Evolutionary conservation across 106 monocot genomes (phyloP).

Genomic region (Xerophyta viscosa): DNA sequence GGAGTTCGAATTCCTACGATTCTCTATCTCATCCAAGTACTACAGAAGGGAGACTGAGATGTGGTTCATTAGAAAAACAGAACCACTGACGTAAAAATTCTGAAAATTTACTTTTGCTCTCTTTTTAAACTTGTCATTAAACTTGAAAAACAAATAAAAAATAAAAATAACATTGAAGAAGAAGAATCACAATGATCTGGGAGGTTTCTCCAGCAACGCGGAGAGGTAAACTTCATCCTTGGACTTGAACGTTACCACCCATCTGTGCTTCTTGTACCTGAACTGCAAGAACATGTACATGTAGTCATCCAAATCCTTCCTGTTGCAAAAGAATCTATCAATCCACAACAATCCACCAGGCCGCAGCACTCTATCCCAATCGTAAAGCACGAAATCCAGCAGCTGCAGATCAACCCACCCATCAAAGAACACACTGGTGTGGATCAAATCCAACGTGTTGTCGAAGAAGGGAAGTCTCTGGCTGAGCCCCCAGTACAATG

Average conservation of each 20-base stretch:
- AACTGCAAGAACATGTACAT: slow-evolving; percentile 46
- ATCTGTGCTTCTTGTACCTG: slow-evolving; percentile 39
- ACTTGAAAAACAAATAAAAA: no score
- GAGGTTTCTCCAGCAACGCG: slow-evolving; percentile 27
- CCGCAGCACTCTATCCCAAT: slow-evolving; percentile 36
- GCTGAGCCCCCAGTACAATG: slow-evolving; percentile 44
- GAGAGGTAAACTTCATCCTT: slow-evolving; percentile 35
- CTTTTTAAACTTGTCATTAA: no score
- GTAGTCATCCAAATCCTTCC: slow-evolving; percentile 38
- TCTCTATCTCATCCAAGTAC: no score
- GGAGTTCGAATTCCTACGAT: no score
- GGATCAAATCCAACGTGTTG: slow-evolving; percentile 90
- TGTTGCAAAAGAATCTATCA: slow-evolving; percentile 35
- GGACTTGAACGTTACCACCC: slow-evolving; percentile 30
- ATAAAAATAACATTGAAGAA: no score
- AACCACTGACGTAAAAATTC: no score
- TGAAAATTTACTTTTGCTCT: no score
- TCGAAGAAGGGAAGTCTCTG: slow-evolving; percentile 84
- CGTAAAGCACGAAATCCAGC: slow-evolving; percentile 33
- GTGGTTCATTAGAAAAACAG: no score
- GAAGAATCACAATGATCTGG: slow-evolving; percentile 13
- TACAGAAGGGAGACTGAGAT: no score
- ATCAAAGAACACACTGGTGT: slow-evolving; percentile 38
- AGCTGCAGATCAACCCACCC: slow-evolving; percentile 39
- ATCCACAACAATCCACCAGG: slow-evolving; percentile 39